Percentiles rank a stretch among this genome's conserved stretches.
phyloP scores from a whole-genome alignment of 139 green algal genomes.

The Zygnema cylindricum region DNA sequence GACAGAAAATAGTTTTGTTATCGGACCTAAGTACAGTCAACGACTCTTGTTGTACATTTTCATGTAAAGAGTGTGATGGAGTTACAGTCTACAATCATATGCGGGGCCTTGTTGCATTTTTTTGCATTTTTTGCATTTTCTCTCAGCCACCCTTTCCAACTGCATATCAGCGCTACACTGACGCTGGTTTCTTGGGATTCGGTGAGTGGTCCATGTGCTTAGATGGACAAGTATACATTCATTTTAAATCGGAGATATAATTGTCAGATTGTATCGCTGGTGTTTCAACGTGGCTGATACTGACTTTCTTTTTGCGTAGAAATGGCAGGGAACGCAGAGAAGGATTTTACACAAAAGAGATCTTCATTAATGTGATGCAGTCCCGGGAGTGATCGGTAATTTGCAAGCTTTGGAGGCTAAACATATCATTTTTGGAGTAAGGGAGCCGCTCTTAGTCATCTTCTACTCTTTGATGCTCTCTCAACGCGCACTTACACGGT shows the following conservation, averaged over 20 bases:
- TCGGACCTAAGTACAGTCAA: no score
- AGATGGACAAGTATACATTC: no score
- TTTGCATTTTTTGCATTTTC: slow-evolving; percentile 94
- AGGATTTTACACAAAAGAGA: no score
- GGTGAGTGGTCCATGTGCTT: neutral
- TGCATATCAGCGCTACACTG: slow-evolving; percentile 85
- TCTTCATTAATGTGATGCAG: no score
- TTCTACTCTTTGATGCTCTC: slow-evolving; percentile 56
- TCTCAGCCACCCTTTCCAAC: slow-evolving; percentile 76
- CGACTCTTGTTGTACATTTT: no score
- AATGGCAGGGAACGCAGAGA: no score
- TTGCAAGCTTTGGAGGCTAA: slow-evolving; percentile 93
- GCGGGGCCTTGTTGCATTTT: slow-evolving; percentile 73
- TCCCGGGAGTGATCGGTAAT: slow-evolving; percentile 84
- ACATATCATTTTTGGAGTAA: slow-evolving; percentile 74
- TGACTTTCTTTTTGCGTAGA: no score
- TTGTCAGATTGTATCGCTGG: no score
- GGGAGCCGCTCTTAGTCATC: slow-evolving; percentile 5
- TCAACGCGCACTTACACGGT: slow-evolving; percentile 20
- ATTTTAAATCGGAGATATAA: no score
- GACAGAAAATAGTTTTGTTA: no score
- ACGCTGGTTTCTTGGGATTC: slow-evolving; percentile 87
- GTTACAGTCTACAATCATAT: slow-evolving; percentile 85
- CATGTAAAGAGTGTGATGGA: no score
- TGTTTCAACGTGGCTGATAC: no score